Conservation (phyloP, 1,139 yeast species). For the Debaryomyces robertsiae region DNA sequence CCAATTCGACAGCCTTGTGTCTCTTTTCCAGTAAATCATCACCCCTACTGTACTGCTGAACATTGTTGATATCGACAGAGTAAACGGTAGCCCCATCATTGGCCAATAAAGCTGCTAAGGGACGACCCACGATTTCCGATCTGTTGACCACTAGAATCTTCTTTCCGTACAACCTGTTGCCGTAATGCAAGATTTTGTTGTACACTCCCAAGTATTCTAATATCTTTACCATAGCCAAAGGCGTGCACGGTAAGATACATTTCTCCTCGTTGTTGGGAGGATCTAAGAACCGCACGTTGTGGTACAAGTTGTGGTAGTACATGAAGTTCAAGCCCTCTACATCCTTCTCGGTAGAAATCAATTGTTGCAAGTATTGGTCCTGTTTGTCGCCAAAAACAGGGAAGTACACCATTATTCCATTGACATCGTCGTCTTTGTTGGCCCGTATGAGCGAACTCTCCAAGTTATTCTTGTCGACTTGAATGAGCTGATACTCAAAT, state of each 20-base stretch:
- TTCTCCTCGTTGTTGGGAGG: conserved; percentile 65
- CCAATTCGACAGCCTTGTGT: conserved; percentile 79
- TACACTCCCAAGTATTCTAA: conserved; percentile 88
- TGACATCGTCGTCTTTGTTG: conserved; percentile 71
- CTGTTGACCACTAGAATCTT: conserved; percentile 88
- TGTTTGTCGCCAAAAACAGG: conserved; percentile 96
- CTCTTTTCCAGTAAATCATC: conserved; percentile 81
- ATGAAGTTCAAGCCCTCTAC: conserved; percentile 93
- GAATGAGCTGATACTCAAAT: conserved; percentile 75
- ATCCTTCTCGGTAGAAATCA: conserved; percentile 83
- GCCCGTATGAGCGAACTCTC: conserved; percentile 85
- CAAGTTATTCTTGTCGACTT: conserved; percentile 75
- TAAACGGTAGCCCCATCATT: conserved; percentile 97
- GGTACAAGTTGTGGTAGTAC: conserved; percentile 92
- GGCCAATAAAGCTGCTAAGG: conserved; percentile 91
- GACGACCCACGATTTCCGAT: conserved; percentile 96
- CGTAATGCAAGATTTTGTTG: conserved; percentile 78
- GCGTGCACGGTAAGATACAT: conserved; percentile 93
- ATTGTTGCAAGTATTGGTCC: conserved; percentile 93
- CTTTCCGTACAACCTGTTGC: conserved; percentile 90
- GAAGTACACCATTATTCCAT: conserved; percentile 97
- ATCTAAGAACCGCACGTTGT: conserved; percentile 84
- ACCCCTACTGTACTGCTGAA: conserved; percentile 92
- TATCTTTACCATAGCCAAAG: conserved; percentile 90
- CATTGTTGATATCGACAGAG: conserved; percentile 84